phyloP scores from a whole-genome alignment of 2,329 filamentous ascomycete genomes.

The Aspergillus brunneoviolaceus region DNA sequence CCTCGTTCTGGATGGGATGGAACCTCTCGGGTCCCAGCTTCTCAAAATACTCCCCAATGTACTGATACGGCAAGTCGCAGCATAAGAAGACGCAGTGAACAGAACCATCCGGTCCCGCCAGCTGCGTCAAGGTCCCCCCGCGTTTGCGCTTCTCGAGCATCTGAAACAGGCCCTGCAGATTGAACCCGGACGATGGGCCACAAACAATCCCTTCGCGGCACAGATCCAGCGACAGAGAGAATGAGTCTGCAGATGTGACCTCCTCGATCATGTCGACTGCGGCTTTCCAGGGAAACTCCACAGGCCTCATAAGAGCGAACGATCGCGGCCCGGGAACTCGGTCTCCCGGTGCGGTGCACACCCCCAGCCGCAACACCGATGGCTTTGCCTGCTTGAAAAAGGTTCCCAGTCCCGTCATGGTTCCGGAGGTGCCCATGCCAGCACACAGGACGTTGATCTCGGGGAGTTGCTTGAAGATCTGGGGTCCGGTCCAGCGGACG shows the following conservation, averaged over 20 bases:
- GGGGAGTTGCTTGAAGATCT: conserved; percentile 57
- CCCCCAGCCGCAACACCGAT: conserved; percentile 40
- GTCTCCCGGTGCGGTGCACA: conserved; percentile 59
- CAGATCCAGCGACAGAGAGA: conserved; percentile 53
- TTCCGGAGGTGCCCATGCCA: conserved; percentile 58
- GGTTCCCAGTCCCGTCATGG: conserved; percentile 51
- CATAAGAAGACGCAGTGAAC: conserved; percentile 60
- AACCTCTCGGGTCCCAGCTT: conserved; percentile 54
- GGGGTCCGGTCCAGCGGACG: conserved; percentile 59
- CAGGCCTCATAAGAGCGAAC: conserved; percentile 49
- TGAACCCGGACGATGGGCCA: conserved; percentile 62
- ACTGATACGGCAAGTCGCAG: conserved; percentile 64
- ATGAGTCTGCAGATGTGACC: conserved; percentile 57
- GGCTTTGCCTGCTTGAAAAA: conserved; percentile 53
- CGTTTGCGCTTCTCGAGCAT: conserved; percentile 52
- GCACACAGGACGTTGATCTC: conserved; percentile 58
- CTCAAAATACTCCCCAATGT: conserved; percentile 60
- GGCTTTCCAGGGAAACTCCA: conserved; percentile 59
- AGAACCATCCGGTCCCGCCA: conserved; percentile 48
- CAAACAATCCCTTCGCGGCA: conserved; percentile 59
- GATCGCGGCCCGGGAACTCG: conserved; percentile 60
- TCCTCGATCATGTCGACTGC: conserved; percentile 58
- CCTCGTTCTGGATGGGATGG: conserved; percentile 50
- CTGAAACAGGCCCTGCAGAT: conserved; percentile 53
- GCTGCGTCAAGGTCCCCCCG: conserved; percentile 44